A percentile compares a stretch with the other conserved stretches of the same genome.
phyloP scores from a whole-genome alignment of 225 moss, liverwort and hornwort genomes.

The Asterella californica region DNA sequence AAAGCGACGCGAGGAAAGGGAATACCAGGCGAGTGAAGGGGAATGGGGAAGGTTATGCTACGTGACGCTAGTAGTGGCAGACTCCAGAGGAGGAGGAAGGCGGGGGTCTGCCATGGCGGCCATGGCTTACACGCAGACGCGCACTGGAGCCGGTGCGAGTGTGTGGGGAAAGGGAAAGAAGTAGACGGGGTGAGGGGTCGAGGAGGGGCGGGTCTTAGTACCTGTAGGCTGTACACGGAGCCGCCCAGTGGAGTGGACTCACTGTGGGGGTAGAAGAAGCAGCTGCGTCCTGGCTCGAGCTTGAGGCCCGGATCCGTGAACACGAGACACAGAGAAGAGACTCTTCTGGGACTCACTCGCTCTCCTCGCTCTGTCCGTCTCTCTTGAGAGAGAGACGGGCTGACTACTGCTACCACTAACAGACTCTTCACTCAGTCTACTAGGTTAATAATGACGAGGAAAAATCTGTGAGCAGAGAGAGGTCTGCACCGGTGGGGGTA shows the following conservation, averaged over 20 bases:
- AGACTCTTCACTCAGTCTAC: not conserved
- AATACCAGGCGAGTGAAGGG: not conserved
- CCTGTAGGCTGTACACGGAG: not conserved
- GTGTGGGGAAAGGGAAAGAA: not conserved
- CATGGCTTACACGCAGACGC: constrained; percentile 10
- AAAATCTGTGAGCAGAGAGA: not conserved
- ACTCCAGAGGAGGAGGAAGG: not conserved
- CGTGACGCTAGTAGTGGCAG: not conserved
- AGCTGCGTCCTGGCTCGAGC: not conserved
- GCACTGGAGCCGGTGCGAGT: not conserved
- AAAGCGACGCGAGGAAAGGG: not conserved
- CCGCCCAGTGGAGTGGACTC: not conserved
- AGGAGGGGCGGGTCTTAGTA: not conserved
- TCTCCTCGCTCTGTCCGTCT: not conserved
- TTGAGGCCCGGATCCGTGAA: not conserved
- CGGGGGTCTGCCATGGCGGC: constrained; percentile 17
- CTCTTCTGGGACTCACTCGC: not conserved
- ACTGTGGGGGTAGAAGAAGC: not conserved
- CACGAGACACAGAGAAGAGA: not conserved
- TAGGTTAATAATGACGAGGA: constrained; percentile 16
- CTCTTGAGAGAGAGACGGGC: not conserved
- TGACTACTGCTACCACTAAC: not conserved
- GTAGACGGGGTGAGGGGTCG: not conserved
- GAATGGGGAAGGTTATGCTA: not conserved
- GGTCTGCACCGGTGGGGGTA: not conserved